Evolutionary conservation across 2,329 filamentous ascomycete genomes (phyloP), one percentile per base, ranked within the genome.

Genomic region (Penicillium occitanis): DNA sequence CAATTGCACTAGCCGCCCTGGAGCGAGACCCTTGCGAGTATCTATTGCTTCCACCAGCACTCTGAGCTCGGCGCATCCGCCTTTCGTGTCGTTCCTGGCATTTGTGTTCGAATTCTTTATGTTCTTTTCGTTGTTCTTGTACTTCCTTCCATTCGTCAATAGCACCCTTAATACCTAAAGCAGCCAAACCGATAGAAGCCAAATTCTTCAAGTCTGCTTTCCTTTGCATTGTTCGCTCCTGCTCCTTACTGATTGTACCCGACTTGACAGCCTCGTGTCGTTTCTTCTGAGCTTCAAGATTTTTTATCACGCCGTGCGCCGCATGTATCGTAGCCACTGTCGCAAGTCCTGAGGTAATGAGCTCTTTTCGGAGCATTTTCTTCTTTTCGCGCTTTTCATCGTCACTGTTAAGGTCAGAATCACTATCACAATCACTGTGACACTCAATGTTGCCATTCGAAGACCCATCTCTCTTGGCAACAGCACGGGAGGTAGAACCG

Each of bases 301-400:
- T 86, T 69, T 84, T 82, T 76, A 89, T 88, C 64, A 90, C 81
- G 68, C 83, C 85, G 74, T 90, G 87, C 14, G 86, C 88, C 28
- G 88, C 88, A 77, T 90, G 88, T 68, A 90, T 89, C 33, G 88
- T 90, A 44, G 88, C 88, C 67, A 90, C 84, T 66, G 87, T 88
- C 63, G 88, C 88, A 66, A 90, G 79, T 69, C 88, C 87, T 64
- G 87, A 85, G 70, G 87, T 89, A 69, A 90, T 74, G 72, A 89
- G 76, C 81, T 89, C 86, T 78, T 89, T 89, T 76, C 86, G 85
- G 80, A 83, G 83, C 80, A 89, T 83, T 74, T 89, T 88, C 77
- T 88, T 90, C 63, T 83, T 81, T 72, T 82, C 79, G 70, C 84
- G 82, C 73, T 88, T 87, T 79, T 90, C 87, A 73, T 88, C 87